A percentile compares a stretch with the other conserved stretches of the same genome.
These are phyloP conservation scores for Aureococcus anophagefferens DNA, from an alignment of 108 stramenopile species.

Conservation along the genomic window DNA sequence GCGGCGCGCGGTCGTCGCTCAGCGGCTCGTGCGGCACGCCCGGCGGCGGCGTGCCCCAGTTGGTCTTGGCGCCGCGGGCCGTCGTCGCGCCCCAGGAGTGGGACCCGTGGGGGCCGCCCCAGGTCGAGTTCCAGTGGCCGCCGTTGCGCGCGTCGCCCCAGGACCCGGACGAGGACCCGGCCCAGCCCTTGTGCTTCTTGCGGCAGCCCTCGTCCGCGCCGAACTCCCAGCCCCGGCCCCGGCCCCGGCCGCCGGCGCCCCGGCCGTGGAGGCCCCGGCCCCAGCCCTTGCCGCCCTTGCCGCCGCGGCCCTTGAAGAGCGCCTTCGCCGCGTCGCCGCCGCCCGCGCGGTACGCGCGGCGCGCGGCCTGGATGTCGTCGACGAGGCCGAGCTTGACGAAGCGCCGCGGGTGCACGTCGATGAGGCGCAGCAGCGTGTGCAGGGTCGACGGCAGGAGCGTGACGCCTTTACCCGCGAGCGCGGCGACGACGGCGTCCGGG, in stretches of 20 bases:
- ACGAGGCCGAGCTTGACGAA: background rate
- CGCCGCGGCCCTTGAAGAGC: background rate
- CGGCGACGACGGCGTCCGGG: background rate
- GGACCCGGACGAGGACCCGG: no score
- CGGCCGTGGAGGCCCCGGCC: background rate
- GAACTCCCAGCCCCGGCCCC: background rate
- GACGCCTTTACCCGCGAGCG: background rate
- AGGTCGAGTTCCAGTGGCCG: no score
- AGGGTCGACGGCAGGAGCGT: background rate
- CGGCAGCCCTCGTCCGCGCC: background rate
- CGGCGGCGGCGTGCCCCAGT: no score
- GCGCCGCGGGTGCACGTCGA: background rate
- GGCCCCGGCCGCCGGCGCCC: background rate
- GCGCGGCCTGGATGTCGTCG: background rate
- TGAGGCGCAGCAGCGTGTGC: background rate
- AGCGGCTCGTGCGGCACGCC: no score
- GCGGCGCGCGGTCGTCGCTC: no score
- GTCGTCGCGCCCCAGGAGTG: no score
- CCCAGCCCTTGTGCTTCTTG: background rate
- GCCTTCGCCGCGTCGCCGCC: background rate
- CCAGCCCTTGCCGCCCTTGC: background rate
- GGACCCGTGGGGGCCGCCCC: no score
- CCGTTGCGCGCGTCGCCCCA: no score
- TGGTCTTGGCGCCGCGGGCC: no score
- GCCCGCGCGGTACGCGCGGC: background rate